These are phyloP conservation scores for Hygrophila difformis DNA, from an alignment of 257 asterid species.

Conservation along the genomic window DNA sequence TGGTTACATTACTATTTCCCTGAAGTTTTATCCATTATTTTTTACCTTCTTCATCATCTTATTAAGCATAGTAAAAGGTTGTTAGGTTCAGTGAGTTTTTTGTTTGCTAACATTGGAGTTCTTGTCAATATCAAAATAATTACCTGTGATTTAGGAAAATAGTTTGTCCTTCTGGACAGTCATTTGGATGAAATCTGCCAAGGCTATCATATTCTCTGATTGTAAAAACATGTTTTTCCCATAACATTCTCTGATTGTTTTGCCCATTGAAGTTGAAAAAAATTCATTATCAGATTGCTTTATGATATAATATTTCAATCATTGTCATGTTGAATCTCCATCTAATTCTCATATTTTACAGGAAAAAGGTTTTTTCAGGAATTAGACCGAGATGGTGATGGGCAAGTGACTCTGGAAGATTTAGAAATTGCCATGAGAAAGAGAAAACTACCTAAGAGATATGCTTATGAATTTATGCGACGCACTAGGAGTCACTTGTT, in stretches of 20 bases:
- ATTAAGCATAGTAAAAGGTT: neutral
- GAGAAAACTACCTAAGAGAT: conserved; percentile 90
- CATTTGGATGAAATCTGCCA: neutral
- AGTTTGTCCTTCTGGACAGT: neutral
- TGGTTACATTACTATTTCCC: neutral
- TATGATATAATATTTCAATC: neutral
- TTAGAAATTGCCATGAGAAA: conserved; percentile 88
- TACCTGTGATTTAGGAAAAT: neutral
- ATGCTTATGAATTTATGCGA: conserved; percentile 88
- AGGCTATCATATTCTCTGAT: too few species aligned
- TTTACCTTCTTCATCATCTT: neutral
- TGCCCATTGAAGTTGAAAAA: too few species aligned
- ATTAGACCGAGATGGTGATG: conserved; percentile 98
- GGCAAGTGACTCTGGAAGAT: conserved; percentile 92
- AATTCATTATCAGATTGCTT: too few species aligned
- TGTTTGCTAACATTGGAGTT: neutral
- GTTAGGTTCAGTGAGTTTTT: neutral
- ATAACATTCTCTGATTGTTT: too few species aligned
- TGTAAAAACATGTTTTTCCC: too few species aligned
- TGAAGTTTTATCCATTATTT: neutral
- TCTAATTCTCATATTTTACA: conserved; percentile 26
- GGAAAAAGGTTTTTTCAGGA: conserved; percentile 94
- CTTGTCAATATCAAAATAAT: too few species aligned
- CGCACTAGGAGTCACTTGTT: conserved; percentile 90
- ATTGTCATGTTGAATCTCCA: neutral